Base-by-base conservation (phyloP, 495 filamentous ascomycete species). In the Halenospora varia region DNA sequence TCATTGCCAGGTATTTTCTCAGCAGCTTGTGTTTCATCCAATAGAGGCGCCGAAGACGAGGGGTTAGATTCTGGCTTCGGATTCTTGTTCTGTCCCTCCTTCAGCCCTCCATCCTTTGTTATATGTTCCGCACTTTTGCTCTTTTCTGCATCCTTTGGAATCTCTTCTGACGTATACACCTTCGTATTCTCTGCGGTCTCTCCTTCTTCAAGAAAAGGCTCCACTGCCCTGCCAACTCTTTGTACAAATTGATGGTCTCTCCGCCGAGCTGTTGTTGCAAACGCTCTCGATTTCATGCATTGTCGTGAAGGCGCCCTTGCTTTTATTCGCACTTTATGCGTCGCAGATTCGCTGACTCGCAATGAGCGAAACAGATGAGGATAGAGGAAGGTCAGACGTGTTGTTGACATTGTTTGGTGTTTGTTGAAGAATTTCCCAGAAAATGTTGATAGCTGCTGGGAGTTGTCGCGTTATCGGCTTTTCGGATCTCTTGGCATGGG, bases 311-410 rank as follows among this genome's bases (percentile, higher is more conserved):
- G 35, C 13, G 41, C 26, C 51, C 42, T 52, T 45, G 57, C 23
- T 40, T 64, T 54, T 46, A 59, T 48, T 29, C 60, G 40, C 52
- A 41, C 20, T 17, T 29, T 55, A 23, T 54, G 51, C 8, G 49
- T n/a, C 13, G 42, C 56, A 8, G 59, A 24, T 50, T 67, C 62
- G 25, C 55, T 23, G 20, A 57, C 23, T 24, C 65, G 55, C 3
- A 64, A 26, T 47, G 71, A 48, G 44, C 48, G 66, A 72, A 84
- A 86, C 47, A 89, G 71, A 60, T 87, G 82, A 35, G 88, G 87
- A 63, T 91, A 92, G 15, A 92, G 77, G 63, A 92, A 91, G 2
- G 82, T 83, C 26, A 93, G 76, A 62, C 88, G 77, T 48, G 75
- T 75, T 10, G 81, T 75, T 49, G 86, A 81, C 89, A 93, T 93